Evolutionary conservation across 495 filamentous ascomycete genomes (phyloP).

Genomic region (Pyronema omphalodes): DNA sequence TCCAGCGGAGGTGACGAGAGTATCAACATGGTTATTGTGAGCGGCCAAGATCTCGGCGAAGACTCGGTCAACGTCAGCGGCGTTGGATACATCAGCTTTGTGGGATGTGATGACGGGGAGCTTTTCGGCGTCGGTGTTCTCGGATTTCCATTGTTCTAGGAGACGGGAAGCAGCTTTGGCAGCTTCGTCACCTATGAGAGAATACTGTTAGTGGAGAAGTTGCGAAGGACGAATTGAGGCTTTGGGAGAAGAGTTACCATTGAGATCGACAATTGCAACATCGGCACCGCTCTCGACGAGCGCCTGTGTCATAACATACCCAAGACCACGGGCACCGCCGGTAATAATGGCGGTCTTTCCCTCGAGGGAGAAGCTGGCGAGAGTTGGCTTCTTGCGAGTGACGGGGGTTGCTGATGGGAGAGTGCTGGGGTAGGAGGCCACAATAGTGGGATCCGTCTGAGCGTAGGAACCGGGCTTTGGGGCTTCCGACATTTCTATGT

Average conservation of each 20-base stretch:
- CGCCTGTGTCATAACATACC: slow-evolving; percentile 80
- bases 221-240: not conserved
- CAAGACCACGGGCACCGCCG: slow-evolving; percentile 64
- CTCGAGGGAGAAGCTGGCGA: slow-evolving; percentile 61
- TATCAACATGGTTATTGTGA: slow-evolving; percentile 41
- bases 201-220: slow-evolving; percentile 9
- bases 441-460: slow-evolving; percentile 57
- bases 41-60: slow-evolving; percentile 44
- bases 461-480: slow-evolving; percentile 37
- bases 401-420: slow-evolving; percentile 48
- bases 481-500: not conserved
- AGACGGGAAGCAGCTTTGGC: slow-evolving; percentile 51
- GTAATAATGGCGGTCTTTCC: slow-evolving; percentile 62
- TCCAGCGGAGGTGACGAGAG: slow-evolving; percentile 84
- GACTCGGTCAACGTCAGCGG: slow-evolving; percentile 51
- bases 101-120: slow-evolving; percentile 75
- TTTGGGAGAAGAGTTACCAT: slow-evolving; percentile 40
- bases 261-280: slow-evolving; percentile 81
- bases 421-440: slow-evolving; percentile 53
- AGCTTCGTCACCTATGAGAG: slow-evolving; percentile 60
- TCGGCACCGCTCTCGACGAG: slow-evolving; percentile 73
- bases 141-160: slow-evolving; percentile 50
- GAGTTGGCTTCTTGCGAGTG: slow-evolving; percentile 50
- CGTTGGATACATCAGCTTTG: slow-evolving; percentile 66
- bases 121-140: slow-evolving; percentile 55